Percentiles rank a stretch among this genome's conserved stretches.
Conservation (phyloP, 352 stramenopile species). For the Globisporangium sylvaticum region DNA sequence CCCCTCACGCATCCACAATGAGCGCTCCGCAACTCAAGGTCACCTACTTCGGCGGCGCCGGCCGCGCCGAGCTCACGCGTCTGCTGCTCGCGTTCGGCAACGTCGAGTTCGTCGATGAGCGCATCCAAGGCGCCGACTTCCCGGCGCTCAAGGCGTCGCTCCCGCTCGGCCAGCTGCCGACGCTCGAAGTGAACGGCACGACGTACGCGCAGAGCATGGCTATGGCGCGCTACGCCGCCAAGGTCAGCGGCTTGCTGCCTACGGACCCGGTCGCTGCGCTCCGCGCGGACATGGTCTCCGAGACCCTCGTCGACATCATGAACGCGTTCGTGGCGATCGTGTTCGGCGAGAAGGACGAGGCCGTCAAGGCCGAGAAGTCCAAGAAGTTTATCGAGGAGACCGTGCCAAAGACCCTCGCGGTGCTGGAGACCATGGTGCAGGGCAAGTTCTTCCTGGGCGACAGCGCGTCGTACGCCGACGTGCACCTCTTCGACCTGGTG, state of each 20-base stretch:
- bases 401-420: slow-evolving; percentile 18
- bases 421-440: slow-evolving; percentile 22
- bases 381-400: slow-evolving; percentile 25
- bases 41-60: slow-evolving; percentile 61
- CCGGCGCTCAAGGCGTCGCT: slow-evolving; percentile 43
- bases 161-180: slow-evolving; percentile 47
- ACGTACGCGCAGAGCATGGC: slow-evolving; percentile 59
- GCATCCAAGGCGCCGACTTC: slow-evolving; percentile 42
- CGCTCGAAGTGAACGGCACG: slow-evolving; percentile 41
- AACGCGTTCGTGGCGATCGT: slow-evolving; percentile 32
- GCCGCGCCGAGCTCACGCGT: slow-evolving; percentile 57
- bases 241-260: slow-evolving; percentile 58
- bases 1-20: background rate
- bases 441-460: slow-evolving; percentile 52
- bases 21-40: slow-evolving; percentile 40
- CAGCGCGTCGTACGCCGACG: slow-evolving; percentile 38
- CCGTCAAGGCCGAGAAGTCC: slow-evolving; percentile 31
- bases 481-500: slow-evolving; percentile 50
- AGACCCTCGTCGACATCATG: slow-evolving; percentile 39
- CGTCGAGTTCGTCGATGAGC: slow-evolving; percentile 62
- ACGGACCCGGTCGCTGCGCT: slow-evolving; percentile 45
- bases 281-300: slow-evolving; percentile 43
- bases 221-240: slow-evolving; percentile 52
- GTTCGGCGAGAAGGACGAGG: slow-evolving; percentile 30
- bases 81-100: slow-evolving; percentile 46